Evolutionary conservation across 2,329 filamentous ascomycete genomes (phyloP).

Genomic region (Zasmidium citrigriseum): DNA sequence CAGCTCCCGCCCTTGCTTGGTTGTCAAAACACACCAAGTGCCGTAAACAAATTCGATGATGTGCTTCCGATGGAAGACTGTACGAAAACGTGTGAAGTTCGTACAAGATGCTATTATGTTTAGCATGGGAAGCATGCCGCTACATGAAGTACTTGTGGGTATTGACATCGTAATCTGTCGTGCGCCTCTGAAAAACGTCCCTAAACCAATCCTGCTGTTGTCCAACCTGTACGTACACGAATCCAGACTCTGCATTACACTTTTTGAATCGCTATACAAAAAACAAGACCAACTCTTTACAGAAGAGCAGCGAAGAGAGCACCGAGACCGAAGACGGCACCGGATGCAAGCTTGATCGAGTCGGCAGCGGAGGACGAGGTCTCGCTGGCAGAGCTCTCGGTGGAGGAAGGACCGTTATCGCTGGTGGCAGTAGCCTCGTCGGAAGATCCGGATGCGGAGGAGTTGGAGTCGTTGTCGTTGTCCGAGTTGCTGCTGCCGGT

Average conservation of each 20-base stretch:
- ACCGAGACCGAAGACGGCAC: conserved; percentile 38
- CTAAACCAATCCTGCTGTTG: neutral
- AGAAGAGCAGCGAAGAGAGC: conserved; percentile 40
- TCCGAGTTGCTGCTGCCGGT: conserved; percentile 6
- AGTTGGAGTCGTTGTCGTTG: conserved; percentile 4
- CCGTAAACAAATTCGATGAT: neutral
- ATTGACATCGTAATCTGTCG: neutral
- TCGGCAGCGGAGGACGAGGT: conserved; percentile 28
- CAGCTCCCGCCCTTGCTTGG: neutral
- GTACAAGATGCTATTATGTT: neutral
- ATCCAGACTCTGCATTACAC: conserved; percentile 5
- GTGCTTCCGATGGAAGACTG: neutral
- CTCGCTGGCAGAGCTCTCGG: conserved; percentile 17
- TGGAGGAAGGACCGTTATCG: conserved; percentile 24
- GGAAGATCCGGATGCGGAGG: conserved; percentile 5
- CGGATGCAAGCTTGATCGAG: conserved; percentile 34
- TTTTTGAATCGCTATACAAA: conserved; percentile 5
- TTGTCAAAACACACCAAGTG: neutral
- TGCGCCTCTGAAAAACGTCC: neutral
- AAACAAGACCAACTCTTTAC: conserved; percentile 24
- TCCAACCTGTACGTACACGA: conserved; percentile 2
- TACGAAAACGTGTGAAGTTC: neutral
- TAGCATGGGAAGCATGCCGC: neutral
- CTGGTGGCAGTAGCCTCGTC: conserved; percentile 15
- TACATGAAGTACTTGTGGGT: neutral